phyloP scores from a whole-genome alignment of 176 grass and related monocot genomes.

The Rhipidocladum racemiflorum region DNA sequence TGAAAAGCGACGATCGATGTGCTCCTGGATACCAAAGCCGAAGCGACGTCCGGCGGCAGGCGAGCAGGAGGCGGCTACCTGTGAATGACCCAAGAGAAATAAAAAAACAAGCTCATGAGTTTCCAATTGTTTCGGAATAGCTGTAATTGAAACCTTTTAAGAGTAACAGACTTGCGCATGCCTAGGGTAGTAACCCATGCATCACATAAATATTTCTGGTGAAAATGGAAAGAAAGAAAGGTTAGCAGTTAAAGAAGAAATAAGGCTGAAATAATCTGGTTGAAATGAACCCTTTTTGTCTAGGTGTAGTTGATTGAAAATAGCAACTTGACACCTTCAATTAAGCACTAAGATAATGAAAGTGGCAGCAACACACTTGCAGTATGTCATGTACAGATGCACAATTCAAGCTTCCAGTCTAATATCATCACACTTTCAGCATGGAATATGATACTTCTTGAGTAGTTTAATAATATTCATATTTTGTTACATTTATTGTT shows the following conservation, averaged over 20 bases:
- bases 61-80: too few species aligned
- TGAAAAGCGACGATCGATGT: too few species aligned
- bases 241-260: conserved; percentile 2
- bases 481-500: not conserved
- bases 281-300: not conserved
- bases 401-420: not conserved
- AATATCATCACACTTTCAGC: not conserved
- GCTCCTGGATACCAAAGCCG: too few species aligned
- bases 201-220: conserved; percentile 83
- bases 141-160: conserved; percentile 77
- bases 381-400: not conserved
- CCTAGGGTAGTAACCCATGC: conserved; percentile 75
- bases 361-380: not conserved
- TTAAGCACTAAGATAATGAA: conserved; percentile 9
- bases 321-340: not conserved
- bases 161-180: conserved; percentile 74
- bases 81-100: too few species aligned
- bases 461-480: conserved; percentile 10
- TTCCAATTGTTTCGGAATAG: conserved; percentile 63
- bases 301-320: not conserved
- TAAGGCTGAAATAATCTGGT: conserved; percentile 3
- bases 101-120: too few species aligned
- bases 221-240: conserved; percentile 2
- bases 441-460: not conserved
- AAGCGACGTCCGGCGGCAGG: too few species aligned